Base-by-base conservation (phyloP, 2,329 filamentous ascomycete species). In the Lasiodiplodia hormozganensis region DNA sequence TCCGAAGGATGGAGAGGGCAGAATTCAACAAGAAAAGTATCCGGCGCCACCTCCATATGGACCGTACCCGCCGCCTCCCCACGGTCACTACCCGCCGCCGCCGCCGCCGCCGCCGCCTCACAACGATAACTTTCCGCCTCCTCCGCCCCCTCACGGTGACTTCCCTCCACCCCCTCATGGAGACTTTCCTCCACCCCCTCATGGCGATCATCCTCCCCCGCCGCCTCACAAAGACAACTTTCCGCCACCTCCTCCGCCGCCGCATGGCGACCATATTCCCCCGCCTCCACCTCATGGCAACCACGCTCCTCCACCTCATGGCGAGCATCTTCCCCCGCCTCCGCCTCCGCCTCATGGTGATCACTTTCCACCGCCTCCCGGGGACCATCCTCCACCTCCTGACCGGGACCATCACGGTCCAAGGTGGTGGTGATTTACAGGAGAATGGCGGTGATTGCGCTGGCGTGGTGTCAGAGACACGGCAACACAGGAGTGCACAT, bases 21-120 rank as follows among this genome's bases (percentile, higher is more conserved):
- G 21, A 16, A 2, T 47, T 8, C 43, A 60, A 40, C n/a, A 67
- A 6, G 51, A 51, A 10, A 51, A 60, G 21, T 68, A 68, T 23
- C 66, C 65, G 28, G 56, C 47, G n/a, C 65, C 66, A 4, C 56
- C 54, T 16, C 56, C 66, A 21, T 56, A 56, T 14, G 58, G 40
- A 21, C 25, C 58, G 11, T 62, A 34, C 16, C 58, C 40, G 14
- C 58, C 58, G 16, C 40, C 36, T 4, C 23, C 56, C 3, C 43
- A 60, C 18, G 58, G 58, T n/a, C 12, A 28, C 12, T 54, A 54
- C 25, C 52, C 52, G 3, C 52, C 52, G 8, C 23, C 51, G 23
- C 25, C 51, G 4, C 52, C 52, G 3, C 52, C 52, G 8, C 23
- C 51, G 23, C 25, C 51, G 4, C 52, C 52, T 31, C 28, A 47